These are phyloP conservation scores for Rhynchosporium secalis DNA, from an alignment of 2,329 filamentous ascomycete genomes.

Conservation along the genomic window DNA sequence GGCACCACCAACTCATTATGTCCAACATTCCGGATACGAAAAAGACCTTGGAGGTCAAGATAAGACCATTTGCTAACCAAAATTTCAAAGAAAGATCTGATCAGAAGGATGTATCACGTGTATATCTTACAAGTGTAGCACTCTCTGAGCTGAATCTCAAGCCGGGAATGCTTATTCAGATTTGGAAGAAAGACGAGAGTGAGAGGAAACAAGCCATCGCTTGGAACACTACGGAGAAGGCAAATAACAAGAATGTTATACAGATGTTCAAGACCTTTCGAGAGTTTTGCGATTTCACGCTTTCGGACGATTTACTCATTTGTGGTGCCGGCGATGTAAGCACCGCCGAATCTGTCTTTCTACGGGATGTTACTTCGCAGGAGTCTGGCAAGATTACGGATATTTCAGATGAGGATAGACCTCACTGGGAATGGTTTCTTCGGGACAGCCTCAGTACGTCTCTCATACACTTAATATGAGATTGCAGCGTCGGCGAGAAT, in stretches of 20 bases:
- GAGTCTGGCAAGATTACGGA: slow-evolving; percentile 35
- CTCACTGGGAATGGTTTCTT: slow-evolving; percentile 51
- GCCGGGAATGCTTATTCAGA: slow-evolving; percentile 59
- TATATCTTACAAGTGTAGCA: slow-evolving; percentile 42
- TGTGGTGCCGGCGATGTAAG: slow-evolving; percentile 51
- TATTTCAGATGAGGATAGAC: slow-evolving; percentile 41
- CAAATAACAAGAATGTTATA: slow-evolving; percentile 63
- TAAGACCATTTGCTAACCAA: slow-evolving; percentile 34
- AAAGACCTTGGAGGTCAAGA: slow-evolving; percentile 40
- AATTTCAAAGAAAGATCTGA: slow-evolving; percentile 37
- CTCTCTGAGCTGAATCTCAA: slow-evolving; percentile 55
- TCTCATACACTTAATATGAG: background rate
- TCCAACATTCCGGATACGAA: slow-evolving; percentile 26
- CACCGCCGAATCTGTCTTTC: slow-evolving; percentile 56
- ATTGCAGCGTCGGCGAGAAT: background rate
- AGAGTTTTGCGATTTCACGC: slow-evolving; percentile 68
- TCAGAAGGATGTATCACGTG: slow-evolving; percentile 39
- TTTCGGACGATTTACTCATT: slow-evolving; percentile 69
- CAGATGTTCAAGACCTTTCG: slow-evolving; percentile 75
- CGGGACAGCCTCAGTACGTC: slow-evolving; percentile 44
- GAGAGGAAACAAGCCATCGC: slow-evolving; percentile 51
- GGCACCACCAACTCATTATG: slow-evolving; percentile 23
- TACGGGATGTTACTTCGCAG: slow-evolving; percentile 56
- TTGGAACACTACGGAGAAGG: slow-evolving; percentile 60
- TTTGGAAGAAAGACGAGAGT: slow-evolving; percentile 44